Base-by-base conservation (phyloP, 495 filamentous ascomycete genomes). In the Margaritispora aquatica region DNA sequence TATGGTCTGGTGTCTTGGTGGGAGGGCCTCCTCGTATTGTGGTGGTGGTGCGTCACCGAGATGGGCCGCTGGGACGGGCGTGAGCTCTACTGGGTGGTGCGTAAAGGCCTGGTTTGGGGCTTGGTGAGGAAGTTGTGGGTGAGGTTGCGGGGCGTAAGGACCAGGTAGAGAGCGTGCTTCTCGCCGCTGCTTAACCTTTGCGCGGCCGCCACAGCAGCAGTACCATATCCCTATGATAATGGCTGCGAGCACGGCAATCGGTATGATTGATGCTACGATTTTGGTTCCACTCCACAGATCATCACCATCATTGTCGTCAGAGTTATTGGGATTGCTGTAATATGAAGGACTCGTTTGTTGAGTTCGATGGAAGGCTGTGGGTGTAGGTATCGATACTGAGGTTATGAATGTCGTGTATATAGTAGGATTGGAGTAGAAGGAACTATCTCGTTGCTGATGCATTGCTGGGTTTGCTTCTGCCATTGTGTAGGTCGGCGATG, bases 71-170 rank as follows among this genome's bases (percentile, higher is more conserved):
- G 38, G 38, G 7, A 44, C 38, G 38, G 38, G 4, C 17, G 38
- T 44, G 7, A 44, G 38, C 38, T 44, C 38, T 10, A 44, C 38
- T 59, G 54, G 1, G 23, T n/a, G 11, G 26, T 52, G n/a, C n/a
- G 55, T 3, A 49, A 55, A 26, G 38, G 53, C 9, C 46, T 27
- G 26, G 61, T 10, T 75, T 71, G 51, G 67, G 69, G n/a, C n/a
- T n/a, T 41, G 69, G 60, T 34, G 7, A 11, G 7, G 19, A 31
- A 9, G 51, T 31, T 54, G 29, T 34, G 24, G 51, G 21, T 31
- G 29, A 54, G 23, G 21, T 23, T 52, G 5, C 5, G 29, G 29
- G 29, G 29, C 13, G 29, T 34, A 13, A 34, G 38, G 38, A n/a
- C 38, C 38, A 2, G 38, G 38, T 9, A 44, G 15, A 44, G 11